Evolutionary conservation across 148 eudicot genomes (phyloP).

Genomic region (Camellia japonica): DNA sequence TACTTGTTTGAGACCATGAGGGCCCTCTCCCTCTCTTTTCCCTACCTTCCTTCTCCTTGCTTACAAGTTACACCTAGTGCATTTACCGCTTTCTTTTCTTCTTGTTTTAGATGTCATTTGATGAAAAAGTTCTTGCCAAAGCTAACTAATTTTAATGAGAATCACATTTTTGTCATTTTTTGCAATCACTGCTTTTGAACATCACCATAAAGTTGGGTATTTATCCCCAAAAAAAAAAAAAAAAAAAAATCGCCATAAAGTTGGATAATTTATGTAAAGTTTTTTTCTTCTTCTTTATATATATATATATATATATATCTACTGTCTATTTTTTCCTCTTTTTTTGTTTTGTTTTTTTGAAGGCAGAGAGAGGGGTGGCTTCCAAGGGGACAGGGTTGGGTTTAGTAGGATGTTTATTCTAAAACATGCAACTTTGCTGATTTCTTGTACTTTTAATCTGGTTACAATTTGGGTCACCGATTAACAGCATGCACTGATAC

Average conservation of each 20-base stretch:
- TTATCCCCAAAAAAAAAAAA: no score
- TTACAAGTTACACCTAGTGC: no score
- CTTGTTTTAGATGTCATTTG: neutral
- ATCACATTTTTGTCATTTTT: neutral
- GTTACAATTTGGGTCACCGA: no score
- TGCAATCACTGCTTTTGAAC: neutral
- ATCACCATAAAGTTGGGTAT: neutral
- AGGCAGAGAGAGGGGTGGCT: neutral
- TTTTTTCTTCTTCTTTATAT: no score
- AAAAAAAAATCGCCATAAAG: neutral
- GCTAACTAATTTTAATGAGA: neutral
- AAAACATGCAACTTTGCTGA: neutral
- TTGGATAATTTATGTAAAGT: no score
- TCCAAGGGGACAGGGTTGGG: neutral
- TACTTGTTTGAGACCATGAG: neutral
- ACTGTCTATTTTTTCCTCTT: no score
- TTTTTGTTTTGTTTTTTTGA: neutral
- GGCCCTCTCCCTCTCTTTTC: neutral
- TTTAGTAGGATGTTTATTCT: neutral
- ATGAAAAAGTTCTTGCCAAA: neutral
- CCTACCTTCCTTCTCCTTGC: neutral
- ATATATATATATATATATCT: no score
- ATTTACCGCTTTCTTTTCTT: neutral
- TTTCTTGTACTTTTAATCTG: no score
- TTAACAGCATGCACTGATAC: no score